Percentiles rank a stretch among this genome's conserved stretches.
phyloP scores from a whole-genome alignment of 2,329 filamentous ascomycete species.

The Cytospora piceae region DNA sequence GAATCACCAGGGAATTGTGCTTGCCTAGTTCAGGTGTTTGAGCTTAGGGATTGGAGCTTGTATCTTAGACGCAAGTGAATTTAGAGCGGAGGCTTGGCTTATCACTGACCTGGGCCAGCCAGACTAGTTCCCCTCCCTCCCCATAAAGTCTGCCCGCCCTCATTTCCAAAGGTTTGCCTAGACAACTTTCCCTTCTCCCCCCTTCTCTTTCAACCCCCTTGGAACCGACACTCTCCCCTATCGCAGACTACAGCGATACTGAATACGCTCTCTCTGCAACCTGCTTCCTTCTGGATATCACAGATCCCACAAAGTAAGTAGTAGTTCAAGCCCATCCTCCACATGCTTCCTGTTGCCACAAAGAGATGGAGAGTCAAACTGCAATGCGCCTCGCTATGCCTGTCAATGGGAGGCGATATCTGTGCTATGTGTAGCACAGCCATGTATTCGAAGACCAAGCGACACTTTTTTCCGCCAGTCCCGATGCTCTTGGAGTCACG shows the following conservation, averaged over 20 bases:
- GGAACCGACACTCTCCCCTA: slow-evolving; percentile 7
- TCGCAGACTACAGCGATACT: slow-evolving; percentile 9
- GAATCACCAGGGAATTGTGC: not conserved
- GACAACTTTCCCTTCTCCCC: slow-evolving; percentile 7
- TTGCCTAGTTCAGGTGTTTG: slow-evolving; percentile 9
- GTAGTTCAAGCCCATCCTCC: slow-evolving; percentile 8
- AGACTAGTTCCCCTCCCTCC: slow-evolving; percentile 10
- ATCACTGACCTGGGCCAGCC: slow-evolving; percentile 9
- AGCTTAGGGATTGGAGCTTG: not conserved
- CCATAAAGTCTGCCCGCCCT: slow-evolving; percentile 25
- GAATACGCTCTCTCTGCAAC: slow-evolving; percentile 6
- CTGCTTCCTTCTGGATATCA: slow-evolving; percentile 2
- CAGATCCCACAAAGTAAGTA: slow-evolving; percentile 24
- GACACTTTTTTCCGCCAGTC: not conserved
- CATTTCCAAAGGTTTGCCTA: slow-evolving; percentile 9
- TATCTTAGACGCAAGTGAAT: slow-evolving; percentile 19
- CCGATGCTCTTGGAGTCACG: not conserved
- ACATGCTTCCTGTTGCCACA: slow-evolving; percentile 9
- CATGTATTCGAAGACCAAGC: not conserved
- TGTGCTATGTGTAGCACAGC: slow-evolving; percentile 3
- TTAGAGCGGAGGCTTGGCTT: slow-evolving; percentile 27
- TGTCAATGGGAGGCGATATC: slow-evolving; percentile 10
- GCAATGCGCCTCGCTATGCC: not conserved
- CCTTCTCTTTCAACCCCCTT: slow-evolving; percentile 15
- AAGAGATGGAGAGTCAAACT: slow-evolving; percentile 24